phyloP scores from a whole-genome alignment of 495 filamentous ascomycete genomes.

The Daldinia concentrica region DNA sequence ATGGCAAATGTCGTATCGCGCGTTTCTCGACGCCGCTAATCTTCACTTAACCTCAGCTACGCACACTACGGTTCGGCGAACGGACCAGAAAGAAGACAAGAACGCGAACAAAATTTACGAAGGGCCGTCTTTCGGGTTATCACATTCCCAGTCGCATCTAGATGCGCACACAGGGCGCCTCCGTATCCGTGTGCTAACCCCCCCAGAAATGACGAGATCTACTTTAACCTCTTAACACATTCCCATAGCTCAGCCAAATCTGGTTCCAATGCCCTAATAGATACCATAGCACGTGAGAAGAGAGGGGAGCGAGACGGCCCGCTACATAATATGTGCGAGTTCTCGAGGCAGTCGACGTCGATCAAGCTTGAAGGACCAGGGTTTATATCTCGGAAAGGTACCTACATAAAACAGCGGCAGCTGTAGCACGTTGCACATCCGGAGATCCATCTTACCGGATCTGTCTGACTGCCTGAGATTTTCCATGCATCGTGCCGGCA shows the following conservation, averaged over 20 bases:
- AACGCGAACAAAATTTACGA: not conserved
- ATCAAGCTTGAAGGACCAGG: slow-evolving; percentile 25
- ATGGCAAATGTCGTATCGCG: slow-evolving; percentile 37
- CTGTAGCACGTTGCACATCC: slow-evolving; percentile 29
- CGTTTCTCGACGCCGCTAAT: slow-evolving; percentile 32
- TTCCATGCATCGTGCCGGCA: slow-evolving; percentile 13
- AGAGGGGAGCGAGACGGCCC: slow-evolving; percentile 11
- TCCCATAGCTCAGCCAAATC: not conserved
- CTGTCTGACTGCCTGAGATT: slow-evolving; percentile 28
- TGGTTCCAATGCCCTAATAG: slow-evolving; percentile 15
- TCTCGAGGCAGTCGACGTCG: not conserved
- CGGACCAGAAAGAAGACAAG: slow-evolving; percentile 1
- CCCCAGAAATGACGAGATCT: not conserved
- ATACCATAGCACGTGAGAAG: slow-evolving; percentile 25
- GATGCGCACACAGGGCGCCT: not conserved
- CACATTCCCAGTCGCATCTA: not conserved
- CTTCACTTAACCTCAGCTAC: slow-evolving; percentile 10
- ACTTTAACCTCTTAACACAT: not conserved
- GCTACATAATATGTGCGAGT: slow-evolving; percentile 5
- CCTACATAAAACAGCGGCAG: slow-evolving; percentile 36
- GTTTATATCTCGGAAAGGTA: slow-evolving; percentile 12
- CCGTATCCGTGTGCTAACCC: not conserved
- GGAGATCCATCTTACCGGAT: slow-evolving; percentile 38
- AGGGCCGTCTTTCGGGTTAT: not conserved
- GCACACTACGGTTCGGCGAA: slow-evolving; percentile 4